Percentiles rank a stretch among this genome's conserved stretches.
phyloP scores from a whole-genome alignment of 129 eudicot genomes.

The Ambrosia artemisiifolia region DNA sequence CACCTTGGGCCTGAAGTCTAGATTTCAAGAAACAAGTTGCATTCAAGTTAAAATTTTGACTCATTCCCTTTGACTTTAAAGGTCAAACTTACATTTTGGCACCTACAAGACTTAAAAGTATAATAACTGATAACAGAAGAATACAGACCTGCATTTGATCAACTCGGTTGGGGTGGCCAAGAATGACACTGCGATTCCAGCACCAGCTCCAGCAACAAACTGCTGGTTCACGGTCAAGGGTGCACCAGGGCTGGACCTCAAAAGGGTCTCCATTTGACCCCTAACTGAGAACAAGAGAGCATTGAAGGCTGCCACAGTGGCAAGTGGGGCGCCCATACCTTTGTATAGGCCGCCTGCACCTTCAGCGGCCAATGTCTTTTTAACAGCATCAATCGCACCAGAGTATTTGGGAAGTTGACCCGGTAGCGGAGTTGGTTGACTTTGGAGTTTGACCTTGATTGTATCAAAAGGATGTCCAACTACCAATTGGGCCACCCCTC shows the following conservation, averaged over 20 bases:
- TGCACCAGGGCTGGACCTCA: slow-evolving; percentile 74
- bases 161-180: slow-evolving; percentile 93
- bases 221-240: slow-evolving; percentile 82
- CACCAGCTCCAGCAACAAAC: slow-evolving; percentile 81
- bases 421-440: slow-evolving; percentile 88
- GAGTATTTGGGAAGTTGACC: slow-evolving; percentile 76
- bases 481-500: slow-evolving; percentile 90
- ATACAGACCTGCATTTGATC: slow-evolving; percentile 83
- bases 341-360: slow-evolving; percentile 82
- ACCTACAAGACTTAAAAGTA: not conserved
- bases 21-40: slow-evolving; percentile 8
- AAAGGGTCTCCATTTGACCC: slow-evolving; percentile 76
- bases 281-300: slow-evolving; percentile 85
- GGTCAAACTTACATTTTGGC: not conserved
- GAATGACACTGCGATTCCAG: slow-evolving; percentile 85
- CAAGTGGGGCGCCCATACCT: slow-evolving; percentile 99
- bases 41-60: not conserved
- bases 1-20: slow-evolving; percentile 95
- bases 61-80: not conserved
- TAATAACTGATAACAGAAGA: not conserved
- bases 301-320: slow-evolving; percentile 96
- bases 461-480: slow-evolving; percentile 95
- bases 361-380: slow-evolving; percentile 79
- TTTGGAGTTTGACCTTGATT: slow-evolving; percentile 94
- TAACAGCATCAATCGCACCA: slow-evolving; percentile 91